Conservation (phyloP, 345 rosid genomes). For the Ceriops zippeliana region DNA sequence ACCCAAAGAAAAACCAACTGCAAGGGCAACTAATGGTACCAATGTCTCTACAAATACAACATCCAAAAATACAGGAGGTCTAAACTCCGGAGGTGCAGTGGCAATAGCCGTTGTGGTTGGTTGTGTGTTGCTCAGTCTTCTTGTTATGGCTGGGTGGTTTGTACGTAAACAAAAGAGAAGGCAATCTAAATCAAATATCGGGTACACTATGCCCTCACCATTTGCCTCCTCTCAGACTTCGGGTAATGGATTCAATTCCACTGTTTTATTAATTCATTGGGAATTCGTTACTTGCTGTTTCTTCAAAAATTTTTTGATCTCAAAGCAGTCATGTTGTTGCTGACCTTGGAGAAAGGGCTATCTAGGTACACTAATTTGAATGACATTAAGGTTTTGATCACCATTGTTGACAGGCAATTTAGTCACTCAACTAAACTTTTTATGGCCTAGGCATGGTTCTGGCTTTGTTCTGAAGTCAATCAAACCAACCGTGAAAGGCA, state of each 20-base stretch:
- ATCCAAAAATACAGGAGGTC: conserved; percentile 34
- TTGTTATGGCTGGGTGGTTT: conserved; percentile 71
- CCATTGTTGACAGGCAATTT: not conserved
- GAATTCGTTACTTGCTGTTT: not conserved
- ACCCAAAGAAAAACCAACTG: conserved; percentile 80
- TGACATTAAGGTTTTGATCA: not conserved
- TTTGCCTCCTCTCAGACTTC: conserved; percentile 70
- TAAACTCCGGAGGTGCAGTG: conserved; percentile 53
- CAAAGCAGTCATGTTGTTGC: not conserved
- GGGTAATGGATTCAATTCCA: conserved; percentile 43
- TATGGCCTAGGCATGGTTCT: not conserved
- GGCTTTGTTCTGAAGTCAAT: not conserved
- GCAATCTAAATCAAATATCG: conserved; percentile 39
- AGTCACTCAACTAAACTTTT: not conserved
- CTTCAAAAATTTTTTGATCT: conserved; percentile 1
- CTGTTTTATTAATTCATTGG: not conserved
- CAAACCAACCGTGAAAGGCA: not conserved
- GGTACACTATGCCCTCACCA: conserved; percentile 69
- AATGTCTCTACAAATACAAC: conserved; percentile 34
- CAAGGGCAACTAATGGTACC: conserved; percentile 47
- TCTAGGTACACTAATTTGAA: too few species aligned
- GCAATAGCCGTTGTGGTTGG: conserved; percentile 66
- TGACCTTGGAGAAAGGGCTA: not conserved
- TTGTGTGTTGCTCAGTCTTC: conserved; percentile 54
- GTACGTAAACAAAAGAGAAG: conserved; percentile 54